A percentile compares a stretch with the other conserved stretches of the same genome.
These are phyloP conservation scores for Solanum rostratum DNA, from an alignment of 257 asterid species.

Conservation along the genomic window DNA sequence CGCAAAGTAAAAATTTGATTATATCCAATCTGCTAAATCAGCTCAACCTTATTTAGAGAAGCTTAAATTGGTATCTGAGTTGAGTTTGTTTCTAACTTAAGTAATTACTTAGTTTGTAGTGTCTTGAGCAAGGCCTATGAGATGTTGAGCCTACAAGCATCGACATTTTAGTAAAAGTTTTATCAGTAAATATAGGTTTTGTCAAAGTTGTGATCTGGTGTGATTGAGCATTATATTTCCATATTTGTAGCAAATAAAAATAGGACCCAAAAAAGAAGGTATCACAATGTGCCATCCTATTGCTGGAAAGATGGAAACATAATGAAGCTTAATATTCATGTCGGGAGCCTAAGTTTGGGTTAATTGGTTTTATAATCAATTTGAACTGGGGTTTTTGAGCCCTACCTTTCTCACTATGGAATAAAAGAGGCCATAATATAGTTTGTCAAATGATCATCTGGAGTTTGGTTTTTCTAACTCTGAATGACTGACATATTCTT, in stretches of 20 bases:
- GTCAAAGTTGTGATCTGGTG: not conserved
- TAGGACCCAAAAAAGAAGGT: not conserved
- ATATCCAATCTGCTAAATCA: not conserved
- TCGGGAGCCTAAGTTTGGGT: not conserved
- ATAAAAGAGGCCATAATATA: not conserved
- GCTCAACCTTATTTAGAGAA: not conserved
- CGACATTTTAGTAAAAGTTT: not conserved
- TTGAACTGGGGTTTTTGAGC: not conserved
- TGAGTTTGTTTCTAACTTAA: not conserved
- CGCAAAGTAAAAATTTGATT: not conserved
- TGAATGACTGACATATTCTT: not conserved
- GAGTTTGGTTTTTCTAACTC: not conserved
- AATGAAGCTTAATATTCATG: not conserved
- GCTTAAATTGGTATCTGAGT: not conserved
- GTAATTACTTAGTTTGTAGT: not conserved
- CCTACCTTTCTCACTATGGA: not conserved
- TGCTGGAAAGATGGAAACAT: not conserved
- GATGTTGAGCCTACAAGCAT: not conserved
- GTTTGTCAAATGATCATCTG: not conserved
- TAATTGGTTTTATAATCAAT: not conserved
- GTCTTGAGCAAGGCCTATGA: not conserved
- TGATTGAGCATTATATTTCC: not conserved
- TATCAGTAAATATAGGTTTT: not conserved
- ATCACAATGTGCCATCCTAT: not conserved
- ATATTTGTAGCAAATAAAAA: not conserved